Base-by-base conservation (phyloP, 768 basidiomycete species). In the Cystofilobasidium ferigula region DNA sequence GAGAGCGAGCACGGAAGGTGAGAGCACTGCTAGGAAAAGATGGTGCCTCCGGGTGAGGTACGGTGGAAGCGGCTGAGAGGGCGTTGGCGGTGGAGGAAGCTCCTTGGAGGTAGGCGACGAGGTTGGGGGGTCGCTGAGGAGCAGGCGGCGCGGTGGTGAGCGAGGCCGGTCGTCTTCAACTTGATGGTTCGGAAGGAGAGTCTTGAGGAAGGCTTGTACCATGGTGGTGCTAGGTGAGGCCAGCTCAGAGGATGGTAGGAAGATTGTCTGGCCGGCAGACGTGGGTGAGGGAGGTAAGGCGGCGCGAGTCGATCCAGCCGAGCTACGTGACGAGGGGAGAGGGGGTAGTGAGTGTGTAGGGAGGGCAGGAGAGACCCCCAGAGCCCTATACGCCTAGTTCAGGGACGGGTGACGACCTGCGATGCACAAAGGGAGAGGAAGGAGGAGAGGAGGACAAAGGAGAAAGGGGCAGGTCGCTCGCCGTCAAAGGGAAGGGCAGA, bases 1-100 rank as follows among this genome's bases (percentile, higher is more conserved):
- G 65, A 97, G 83, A 30, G 91, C 93, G 47, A 94, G 78, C 34
- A 95, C 85, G 36, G 90, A 90, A 70, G 89, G 91, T 12, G 91
- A 89, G 43, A 97, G 86, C 86, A 90, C 88, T 73, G 88, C 82
- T 16, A 94, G 82, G 28, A 90, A 89, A 35, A 94, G 82, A 54
- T 90, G 81, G 72, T 93, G 85, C 34, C 84, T 80, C 40, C 92
- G 85, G 70, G 84, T 81, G 57, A 97, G 85, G 76, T 93, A 93
- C 10, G 91, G 88, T 68, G 81, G 85, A 64, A 92, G 84, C 22
- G 78, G 61, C 34, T 32, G 18, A 16, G 26, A 4, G 12, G 43
- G 36, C 38, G 59, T 12, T 13, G 45, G 45, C 24, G 20, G 45
- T 22, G 22, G 45, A 12, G 10, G 45, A 20, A 13, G 13, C 20